phyloP scores from a whole-genome alignment of 2,329 filamentous ascomycete genomes.

The Penicillium sp. region DNA sequence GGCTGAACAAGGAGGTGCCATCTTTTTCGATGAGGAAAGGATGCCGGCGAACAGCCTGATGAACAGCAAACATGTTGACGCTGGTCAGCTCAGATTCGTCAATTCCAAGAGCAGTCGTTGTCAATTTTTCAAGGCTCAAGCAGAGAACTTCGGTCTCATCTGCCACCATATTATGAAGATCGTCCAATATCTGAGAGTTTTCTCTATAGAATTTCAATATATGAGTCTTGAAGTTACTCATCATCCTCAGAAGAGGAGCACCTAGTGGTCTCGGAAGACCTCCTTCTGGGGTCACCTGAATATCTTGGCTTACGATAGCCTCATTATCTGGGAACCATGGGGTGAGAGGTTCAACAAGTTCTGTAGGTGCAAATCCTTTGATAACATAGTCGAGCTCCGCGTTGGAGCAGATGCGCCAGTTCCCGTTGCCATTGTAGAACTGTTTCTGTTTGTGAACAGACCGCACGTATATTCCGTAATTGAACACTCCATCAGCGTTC shows the following conservation, averaged over 20 bases:
- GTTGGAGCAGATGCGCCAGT: constrained; percentile 42
- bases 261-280: constrained; percentile 41
- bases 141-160: constrained; percentile 35
- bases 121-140: constrained; percentile 40
- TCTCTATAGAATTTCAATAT: constrained; percentile 35
- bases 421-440: constrained; percentile 44
- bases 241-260: constrained; percentile 34
- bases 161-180: constrained; percentile 39
- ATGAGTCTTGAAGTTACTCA: constrained; percentile 36
- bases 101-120: constrained; percentile 34
- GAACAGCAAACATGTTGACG: constrained; percentile 36
- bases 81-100: constrained; percentile 30
- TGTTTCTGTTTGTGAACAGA: constrained; percentile 43
- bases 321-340: constrained; percentile 49
- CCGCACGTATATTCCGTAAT: constrained; percentile 42
- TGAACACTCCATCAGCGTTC: constrained; percentile 28
- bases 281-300: constrained; percentile 41
- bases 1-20: constrained; percentile 33
- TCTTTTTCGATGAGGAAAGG: constrained; percentile 38
- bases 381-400: constrained; percentile 49
- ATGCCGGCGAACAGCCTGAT: constrained; percentile 31
- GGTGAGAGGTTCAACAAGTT: constrained; percentile 48
- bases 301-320: constrained; percentile 26
- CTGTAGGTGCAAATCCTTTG: constrained; percentile 47
- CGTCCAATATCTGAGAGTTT: constrained; percentile 35